Percentiles rank a stretch among this genome's conserved stretches.
These are phyloP conservation scores for Xylaria castorea DNA, from an alignment of 495 filamentous ascomycete species.

Conservation along the genomic window DNA sequence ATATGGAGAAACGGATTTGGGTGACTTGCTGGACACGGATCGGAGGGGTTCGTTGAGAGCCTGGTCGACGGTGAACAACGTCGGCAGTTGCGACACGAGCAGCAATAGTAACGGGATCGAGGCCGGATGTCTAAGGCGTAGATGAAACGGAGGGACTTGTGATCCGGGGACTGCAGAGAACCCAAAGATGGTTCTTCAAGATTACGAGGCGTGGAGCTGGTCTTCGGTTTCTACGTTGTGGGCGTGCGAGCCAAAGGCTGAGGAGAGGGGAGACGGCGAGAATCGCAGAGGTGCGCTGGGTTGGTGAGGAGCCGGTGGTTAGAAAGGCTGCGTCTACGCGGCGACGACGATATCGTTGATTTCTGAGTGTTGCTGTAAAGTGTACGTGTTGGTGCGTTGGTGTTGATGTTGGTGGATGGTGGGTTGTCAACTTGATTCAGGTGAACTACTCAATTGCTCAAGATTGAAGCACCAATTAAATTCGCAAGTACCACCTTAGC, in stretches of 20 bases:
- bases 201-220: neutral
- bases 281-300: neutral
- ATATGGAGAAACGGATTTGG: neutral
- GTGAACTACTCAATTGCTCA: slow-evolving; percentile 2
- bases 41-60: neutral
- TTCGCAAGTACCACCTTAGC: neutral
- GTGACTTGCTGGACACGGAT: neutral
- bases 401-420: neutral
- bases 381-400: neutral
- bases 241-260: neutral
- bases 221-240: neutral
- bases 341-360: neutral
- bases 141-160: neutral
- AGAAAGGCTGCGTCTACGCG: neutral
- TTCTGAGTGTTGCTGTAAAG: neutral
- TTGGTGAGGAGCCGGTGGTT: neutral
- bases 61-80: neutral
- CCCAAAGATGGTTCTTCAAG: neutral
- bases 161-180: neutral
- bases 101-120: neutral
- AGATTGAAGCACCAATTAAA: neutral
- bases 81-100: neutral
- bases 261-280: neutral
- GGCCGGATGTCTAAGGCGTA: neutral
- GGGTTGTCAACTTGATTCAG: slow-evolving; percentile 8